A percentile compares a stretch with the other conserved stretches of the same genome.
Evolutionary conservation across 1,284 basidiomycete species (phyloP).

Genomic region (Schizopora paradoxa): DNA sequence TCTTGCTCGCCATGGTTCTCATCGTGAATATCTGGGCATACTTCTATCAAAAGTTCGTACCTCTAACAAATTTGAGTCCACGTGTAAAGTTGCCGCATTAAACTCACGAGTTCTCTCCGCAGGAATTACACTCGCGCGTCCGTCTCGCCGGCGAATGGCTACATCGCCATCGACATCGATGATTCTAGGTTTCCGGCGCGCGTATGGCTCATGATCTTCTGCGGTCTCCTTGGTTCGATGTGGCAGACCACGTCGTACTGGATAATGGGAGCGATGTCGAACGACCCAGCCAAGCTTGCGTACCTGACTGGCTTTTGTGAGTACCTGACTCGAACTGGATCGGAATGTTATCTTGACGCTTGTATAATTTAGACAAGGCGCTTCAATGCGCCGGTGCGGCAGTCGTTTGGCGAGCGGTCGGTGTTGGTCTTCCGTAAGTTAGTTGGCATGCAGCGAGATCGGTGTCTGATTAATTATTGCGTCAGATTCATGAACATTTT

Average conservation of each 20-base stretch:
- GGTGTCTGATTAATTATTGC: neutral
- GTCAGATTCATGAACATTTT: slow-evolving; percentile 28
- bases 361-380: slow-evolving; percentile 28
- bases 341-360: neutral
- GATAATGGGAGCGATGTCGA: slow-evolving; percentile 41
- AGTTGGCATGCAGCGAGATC: neutral
- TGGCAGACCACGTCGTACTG: slow-evolving; percentile 41
- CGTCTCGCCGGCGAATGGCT: slow-evolving; percentile 14
- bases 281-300: slow-evolving; percentile 35
- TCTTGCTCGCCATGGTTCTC: slow-evolving; percentile 58
- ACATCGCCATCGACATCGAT: slow-evolving; percentile 27
- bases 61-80: neutral
- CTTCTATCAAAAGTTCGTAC: slow-evolving; percentile 58
- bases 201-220: slow-evolving; percentile 38
- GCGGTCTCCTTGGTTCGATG: slow-evolving; percentile 37
- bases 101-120: neutral
- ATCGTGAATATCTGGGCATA: slow-evolving; percentile 64
- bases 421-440: slow-evolving; percentile 25
- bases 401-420: slow-evolving; percentile 34
- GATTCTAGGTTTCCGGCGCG: slow-evolving; percentile 29
- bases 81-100: neutral
- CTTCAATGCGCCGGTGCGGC: slow-evolving; percentile 34
- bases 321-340: slow-evolving; percentile 12
- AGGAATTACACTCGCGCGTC: slow-evolving; percentile 59
- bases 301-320: slow-evolving; percentile 39